A percentile compares a stretch with the other conserved stretches of the same genome.
Conservation (phyloP, 805 yeast genomes). For the Blastobotrys parvus region DNA sequence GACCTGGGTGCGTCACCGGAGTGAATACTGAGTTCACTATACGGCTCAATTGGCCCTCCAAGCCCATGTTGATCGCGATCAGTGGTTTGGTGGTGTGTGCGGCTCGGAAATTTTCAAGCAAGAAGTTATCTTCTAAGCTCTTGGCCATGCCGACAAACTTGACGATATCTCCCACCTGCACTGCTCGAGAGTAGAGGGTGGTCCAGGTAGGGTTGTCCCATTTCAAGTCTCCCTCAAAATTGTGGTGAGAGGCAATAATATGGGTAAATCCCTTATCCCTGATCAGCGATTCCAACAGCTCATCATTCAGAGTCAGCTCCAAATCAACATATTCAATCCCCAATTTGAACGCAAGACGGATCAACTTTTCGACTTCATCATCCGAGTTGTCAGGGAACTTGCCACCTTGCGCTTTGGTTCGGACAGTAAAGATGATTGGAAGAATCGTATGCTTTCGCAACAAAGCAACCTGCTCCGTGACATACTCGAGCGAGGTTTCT, state of each 20-base stretch:
- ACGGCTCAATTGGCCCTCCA: conserved; percentile 66
- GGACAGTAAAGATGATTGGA: conserved; percentile 75
- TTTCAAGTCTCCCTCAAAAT: conserved; percentile 48
- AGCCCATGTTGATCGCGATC: conserved; percentile 78
- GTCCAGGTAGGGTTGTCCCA: conserved; percentile 76
- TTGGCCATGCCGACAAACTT: conserved; percentile 79
- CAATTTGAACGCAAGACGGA: conserved; percentile 56
- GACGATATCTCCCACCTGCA: conserved; percentile 56
- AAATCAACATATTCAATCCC: conserved; percentile 79
- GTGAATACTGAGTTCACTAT: conserved; percentile 69
- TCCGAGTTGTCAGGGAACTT: conserved; percentile 54
- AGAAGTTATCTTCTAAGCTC: conserved; percentile 56
- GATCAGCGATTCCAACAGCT: conserved; percentile 43
- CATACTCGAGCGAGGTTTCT: conserved; percentile 37
- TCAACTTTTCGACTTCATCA: conserved; percentile 41
- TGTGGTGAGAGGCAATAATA: conserved; percentile 79
- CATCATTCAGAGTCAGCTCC: conserved; percentile 61
- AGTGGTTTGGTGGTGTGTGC: conserved; percentile 52
- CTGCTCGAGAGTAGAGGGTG: conserved; percentile 59
- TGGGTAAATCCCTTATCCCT: conserved; percentile 51
- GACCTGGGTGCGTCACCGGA: conserved; percentile 68
- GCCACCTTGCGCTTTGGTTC: conserved; percentile 80
- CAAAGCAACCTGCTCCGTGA: conserved; percentile 63
- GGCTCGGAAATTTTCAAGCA: conserved; percentile 60
- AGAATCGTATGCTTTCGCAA: conserved; percentile 55